Percentiles rank a stretch among this genome's conserved stretches.
These are phyloP conservation scores for Marasmius oreades DNA, from an alignment of 1,284 basidiomycete genomes.

Conservation along the genomic window DNA sequence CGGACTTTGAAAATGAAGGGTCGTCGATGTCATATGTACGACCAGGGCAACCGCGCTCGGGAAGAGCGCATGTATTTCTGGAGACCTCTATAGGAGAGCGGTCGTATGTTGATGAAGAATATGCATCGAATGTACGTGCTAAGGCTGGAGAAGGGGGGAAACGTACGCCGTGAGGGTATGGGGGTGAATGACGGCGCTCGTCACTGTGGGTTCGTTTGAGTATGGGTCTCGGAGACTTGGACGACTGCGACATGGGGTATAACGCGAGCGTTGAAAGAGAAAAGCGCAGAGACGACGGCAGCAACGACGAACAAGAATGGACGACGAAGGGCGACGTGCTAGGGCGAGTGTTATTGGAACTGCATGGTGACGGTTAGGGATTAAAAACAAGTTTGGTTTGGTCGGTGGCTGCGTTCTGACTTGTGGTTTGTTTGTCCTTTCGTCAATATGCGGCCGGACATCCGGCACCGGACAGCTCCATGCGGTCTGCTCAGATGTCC, in stretches of 20 bases:
- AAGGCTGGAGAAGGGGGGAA: slow-evolving; percentile 57
- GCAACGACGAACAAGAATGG: background rate
- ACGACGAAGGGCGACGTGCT: background rate
- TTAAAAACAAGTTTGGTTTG: background rate
- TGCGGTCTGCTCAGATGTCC: background rate
- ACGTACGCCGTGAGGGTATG: slow-evolving; percentile 37
- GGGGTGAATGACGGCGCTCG: slow-evolving; percentile 13
- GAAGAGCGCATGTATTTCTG: slow-evolving; percentile 63
- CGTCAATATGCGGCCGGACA: background rate
- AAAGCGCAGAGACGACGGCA: slow-evolving; percentile 10
- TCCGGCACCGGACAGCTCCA: background rate
- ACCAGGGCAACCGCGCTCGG: slow-evolving; percentile 67
- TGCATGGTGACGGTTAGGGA: background rate
- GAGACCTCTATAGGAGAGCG: slow-evolving; percentile 68
- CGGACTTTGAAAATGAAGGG: slow-evolving; percentile 14
- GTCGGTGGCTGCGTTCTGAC: background rate
- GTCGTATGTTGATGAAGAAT: slow-evolving; percentile 60
- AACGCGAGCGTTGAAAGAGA: background rate
- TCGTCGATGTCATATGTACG: slow-evolving; percentile 54
- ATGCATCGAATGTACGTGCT: slow-evolving; percentile 49
- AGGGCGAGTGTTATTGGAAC: background rate
- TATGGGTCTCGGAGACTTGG: slow-evolving; percentile 37
- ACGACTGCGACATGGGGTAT: background rate
- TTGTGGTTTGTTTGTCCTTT: background rate
- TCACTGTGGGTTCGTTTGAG: slow-evolving; percentile 32